Percentiles rank a stretch among this genome's conserved stretches.
Conservation (phyloP, 495 filamentous ascomycete genomes). For the Podospora comata region DNA sequence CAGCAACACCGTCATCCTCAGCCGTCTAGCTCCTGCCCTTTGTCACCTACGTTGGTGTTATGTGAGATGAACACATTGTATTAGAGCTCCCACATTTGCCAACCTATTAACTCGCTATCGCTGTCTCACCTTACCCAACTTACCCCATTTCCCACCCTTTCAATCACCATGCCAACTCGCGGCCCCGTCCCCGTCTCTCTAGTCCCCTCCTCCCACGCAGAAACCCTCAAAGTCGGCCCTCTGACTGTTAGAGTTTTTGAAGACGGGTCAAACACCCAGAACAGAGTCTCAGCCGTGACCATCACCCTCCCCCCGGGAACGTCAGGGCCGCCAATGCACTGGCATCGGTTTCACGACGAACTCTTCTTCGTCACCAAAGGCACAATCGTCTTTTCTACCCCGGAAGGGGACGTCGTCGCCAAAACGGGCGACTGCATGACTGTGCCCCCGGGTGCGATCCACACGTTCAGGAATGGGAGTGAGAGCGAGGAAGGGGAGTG, state of each 20-base stretch:
- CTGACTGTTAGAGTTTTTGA: slow-evolving; percentile 34
- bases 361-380: slow-evolving; percentile 51
- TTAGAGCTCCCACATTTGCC: too few species aligned
- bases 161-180: slow-evolving; percentile 28
- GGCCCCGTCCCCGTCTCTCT: slow-evolving; percentile 31
- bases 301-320: slow-evolving; percentile 46
- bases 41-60: too few species aligned
- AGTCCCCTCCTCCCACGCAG: slow-evolving; percentile 25
- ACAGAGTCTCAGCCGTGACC: slow-evolving; percentile 48
- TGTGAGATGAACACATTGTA: too few species aligned
- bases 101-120: too few species aligned
- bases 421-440: slow-evolving; percentile 50
- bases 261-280: slow-evolving; percentile 39
- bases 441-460: slow-evolving; percentile 49
- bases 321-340: slow-evolving; percentile 44
- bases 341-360: slow-evolving; percentile 52
- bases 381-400: slow-evolving; percentile 37
- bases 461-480: slow-evolving; percentile 54
- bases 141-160: neutral
- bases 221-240: slow-evolving; percentile 32
- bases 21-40: too few species aligned
- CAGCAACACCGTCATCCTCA: too few species aligned
- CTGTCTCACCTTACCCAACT: too few species aligned
- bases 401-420: slow-evolving; percentile 45
- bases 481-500: slow-evolving; percentile 51